Evolutionary conservation across 2,329 filamentous ascomycete genomes (phyloP), one percentile per base, ranked within the genome.

Genomic region (Trichophaea hybrida): DNA sequence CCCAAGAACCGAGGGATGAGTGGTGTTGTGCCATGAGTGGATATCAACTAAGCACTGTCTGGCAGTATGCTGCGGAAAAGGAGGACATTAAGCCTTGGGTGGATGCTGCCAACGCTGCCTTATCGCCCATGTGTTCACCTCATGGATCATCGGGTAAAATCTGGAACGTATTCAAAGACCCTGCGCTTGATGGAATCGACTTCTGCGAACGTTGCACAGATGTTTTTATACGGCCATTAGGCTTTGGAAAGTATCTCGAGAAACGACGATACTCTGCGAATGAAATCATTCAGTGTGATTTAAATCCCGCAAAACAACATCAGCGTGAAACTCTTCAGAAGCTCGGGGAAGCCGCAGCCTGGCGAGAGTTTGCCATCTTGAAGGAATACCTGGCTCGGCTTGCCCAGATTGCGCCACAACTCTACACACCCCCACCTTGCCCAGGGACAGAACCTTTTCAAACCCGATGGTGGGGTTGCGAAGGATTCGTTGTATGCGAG

Each of bases 261-360:
- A 55, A 55, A 32, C 35, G 53, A 10, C 15, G 15, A 12, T 55
- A 55, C 38, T 13, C 32, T 4, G 31, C 32, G 1, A 7, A 35
- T 31, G 50, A 53, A 37, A 35, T 35, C 34, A 35, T 53, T 8
- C 33, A 53, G 13, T 53, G 50, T 33, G 50, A 53, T 37, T 33
- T 53, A 8, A 53, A 53, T 33, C 50, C 50, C 10, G 35, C 35
- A 5, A 55, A 55, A 17, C 13, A 40, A 33, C 44, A 55, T 35
- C 38, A 31, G 5, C 8, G 5, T 6, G 31, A n/a, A 37, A 13
- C 50, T 6, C 12, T 57, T 4, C 40, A 34, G 31, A 34, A 35
- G 31, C 40, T 57, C 34, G 44, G 40, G 10, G 55, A 57, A 50
- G 55, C 55, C 15, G 55, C 55, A 8, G 55, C 40, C 15, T 57